These are phyloP conservation scores for Arachis monticola DNA, from an alignment of 331 rosid genomes.

Conservation along the genomic window DNA sequence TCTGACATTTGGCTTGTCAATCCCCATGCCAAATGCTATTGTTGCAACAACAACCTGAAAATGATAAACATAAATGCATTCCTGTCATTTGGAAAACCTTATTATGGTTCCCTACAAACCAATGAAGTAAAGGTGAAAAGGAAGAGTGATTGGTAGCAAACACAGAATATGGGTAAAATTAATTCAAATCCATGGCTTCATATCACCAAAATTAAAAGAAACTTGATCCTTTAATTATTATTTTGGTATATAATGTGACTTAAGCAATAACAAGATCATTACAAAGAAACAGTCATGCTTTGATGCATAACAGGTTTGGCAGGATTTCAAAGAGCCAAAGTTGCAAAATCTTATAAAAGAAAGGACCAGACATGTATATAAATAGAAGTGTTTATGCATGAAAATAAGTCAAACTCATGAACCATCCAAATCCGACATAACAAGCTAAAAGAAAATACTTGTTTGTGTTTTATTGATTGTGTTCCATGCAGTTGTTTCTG, in stretches of 20 bases:
- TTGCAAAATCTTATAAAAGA: too few relatives aligned
- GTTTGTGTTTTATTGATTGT: background rate
- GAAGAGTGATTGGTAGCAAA: constrained; percentile 13
- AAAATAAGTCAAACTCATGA: background rate
- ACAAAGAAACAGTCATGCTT: constrained; percentile 10
- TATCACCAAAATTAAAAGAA: background rate
- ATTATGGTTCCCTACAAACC: constrained; percentile 18
- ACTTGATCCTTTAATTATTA: background rate
- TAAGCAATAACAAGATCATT: constrained; percentile 10
- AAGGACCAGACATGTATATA: background rate
- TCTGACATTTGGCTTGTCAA: constrained; percentile 89
- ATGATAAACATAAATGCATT: constrained; percentile 25
- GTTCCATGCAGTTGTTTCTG: constrained; percentile 3
- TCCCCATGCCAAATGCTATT: constrained; percentile 98
- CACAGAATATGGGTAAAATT: constrained; percentile 1
- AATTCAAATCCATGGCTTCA: constrained; percentile 17
- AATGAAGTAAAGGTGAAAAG: background rate
- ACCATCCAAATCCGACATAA: constrained; percentile 16
- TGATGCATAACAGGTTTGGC: constrained; percentile 7
- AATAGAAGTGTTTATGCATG: background rate
- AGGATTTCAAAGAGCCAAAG: constrained; percentile 18
- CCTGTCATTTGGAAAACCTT: constrained; percentile 9
- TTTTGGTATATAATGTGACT: constrained; percentile 14
- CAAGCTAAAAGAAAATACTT: background rate
- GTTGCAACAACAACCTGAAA: constrained; percentile 94